Evolutionary conservation across 2,329 filamentous ascomycete species (phyloP).

Genomic region (Aspergillus ibericus): DNA sequence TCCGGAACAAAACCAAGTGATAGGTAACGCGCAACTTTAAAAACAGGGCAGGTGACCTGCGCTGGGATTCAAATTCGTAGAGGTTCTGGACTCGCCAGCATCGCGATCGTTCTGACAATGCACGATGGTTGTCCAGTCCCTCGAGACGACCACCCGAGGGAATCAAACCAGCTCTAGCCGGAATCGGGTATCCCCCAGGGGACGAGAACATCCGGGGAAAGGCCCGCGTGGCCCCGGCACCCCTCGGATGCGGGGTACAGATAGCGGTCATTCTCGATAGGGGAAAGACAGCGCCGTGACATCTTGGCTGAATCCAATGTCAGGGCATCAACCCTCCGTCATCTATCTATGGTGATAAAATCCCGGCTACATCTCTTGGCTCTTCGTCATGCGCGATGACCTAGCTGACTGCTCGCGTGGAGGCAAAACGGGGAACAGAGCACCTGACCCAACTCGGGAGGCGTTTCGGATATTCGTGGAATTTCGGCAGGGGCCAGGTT

Average conservation of each 20-base stretch:
- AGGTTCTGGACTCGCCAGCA: neutral
- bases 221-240: conserved; percentile 24
- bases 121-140: neutral
- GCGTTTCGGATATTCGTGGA: conserved; percentile 4
- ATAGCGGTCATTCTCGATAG: neutral
- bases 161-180: neutral
- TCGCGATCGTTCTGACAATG: neutral
- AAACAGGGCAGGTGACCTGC: neutral
- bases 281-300: neutral
- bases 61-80: neutral
- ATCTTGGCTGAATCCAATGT: neutral
- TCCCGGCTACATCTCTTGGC: neutral
- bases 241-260: conserved; percentile 27
- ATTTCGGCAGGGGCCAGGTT: neutral
- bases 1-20: neutral
- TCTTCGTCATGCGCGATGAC: neutral
- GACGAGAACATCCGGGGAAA: conserved; percentile 18
- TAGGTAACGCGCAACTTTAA: neutral
- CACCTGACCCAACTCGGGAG: neutral
- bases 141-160: too few relatives aligned
- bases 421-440: neutral
- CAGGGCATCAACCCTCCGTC: neutral
- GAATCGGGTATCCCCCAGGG: neutral
- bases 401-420: neutral
- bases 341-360: neutral